Evolutionary conservation across 2,329 filamentous ascomycete species (phyloP).

Genomic region (Alternaria burnsii): DNA sequence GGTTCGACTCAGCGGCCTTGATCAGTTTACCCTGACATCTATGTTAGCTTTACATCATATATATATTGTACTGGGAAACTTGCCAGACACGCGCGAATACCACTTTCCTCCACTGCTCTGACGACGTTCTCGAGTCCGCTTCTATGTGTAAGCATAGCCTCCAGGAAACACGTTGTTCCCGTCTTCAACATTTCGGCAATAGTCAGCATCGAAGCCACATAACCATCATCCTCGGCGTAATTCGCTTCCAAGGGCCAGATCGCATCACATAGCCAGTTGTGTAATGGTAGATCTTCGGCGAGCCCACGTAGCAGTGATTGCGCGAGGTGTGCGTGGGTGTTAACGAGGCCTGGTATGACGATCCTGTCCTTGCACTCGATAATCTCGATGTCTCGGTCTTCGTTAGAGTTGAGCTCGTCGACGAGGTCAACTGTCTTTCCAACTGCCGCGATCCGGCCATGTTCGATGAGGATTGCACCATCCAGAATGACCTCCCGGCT

Average conservation of each 20-base stretch:
- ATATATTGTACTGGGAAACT: not conserved
- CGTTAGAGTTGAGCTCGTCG: not conserved
- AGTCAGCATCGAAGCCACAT: constrained; percentile 44
- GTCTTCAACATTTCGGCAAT: constrained; percentile 52
- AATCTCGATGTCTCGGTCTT: constrained; percentile 10
- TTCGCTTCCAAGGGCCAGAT: constrained; percentile 51
- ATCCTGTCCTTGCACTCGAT: constrained; percentile 44
- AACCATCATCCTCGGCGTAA: constrained; percentile 47
- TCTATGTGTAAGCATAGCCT: constrained; percentile 50
- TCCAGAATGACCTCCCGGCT: constrained; percentile 57
- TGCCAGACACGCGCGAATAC: constrained; percentile 42
- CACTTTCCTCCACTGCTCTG: constrained; percentile 44
- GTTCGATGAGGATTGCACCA: constrained; percentile 56
- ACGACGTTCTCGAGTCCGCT: constrained; percentile 38
- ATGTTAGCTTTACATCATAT: not conserved
- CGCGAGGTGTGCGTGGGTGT: constrained; percentile 49
- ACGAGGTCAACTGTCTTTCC: constrained; percentile 51
- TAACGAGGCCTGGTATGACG: constrained; percentile 49
- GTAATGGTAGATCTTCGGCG: constrained; percentile 33
- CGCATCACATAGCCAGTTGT: constrained; percentile 44
- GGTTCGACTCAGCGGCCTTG: constrained; percentile 49
- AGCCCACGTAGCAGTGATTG: constrained; percentile 49
- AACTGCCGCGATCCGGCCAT: constrained; percentile 54
- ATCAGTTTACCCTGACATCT: constrained; percentile 47
- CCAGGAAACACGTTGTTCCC: constrained; percentile 51